A percentile compares a stretch with the other conserved stretches of the same genome.
Evolutionary conservation across 257 asterid genomes (phyloP).

Genomic region (Verbascum thapsus): DNA sequence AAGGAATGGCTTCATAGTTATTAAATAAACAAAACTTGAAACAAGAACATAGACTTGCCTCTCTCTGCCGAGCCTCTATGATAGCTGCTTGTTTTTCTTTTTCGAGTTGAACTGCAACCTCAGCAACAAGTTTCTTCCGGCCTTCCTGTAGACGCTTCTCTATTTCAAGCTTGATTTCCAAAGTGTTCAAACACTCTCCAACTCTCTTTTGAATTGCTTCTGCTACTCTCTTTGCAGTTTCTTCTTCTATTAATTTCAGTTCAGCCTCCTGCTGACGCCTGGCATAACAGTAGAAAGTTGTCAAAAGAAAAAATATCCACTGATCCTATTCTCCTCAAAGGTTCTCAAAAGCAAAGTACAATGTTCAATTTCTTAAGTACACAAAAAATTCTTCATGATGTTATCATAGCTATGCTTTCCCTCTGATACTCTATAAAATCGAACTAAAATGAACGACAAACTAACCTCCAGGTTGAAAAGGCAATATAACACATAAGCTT

Average conservation of each 20-base stretch:
- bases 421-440: conserved; percentile 35
- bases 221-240: conserved; percentile 82
- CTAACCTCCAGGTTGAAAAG: conserved; percentile 87
- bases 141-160: conserved; percentile 78
- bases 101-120: conserved; percentile 84
- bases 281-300: conserved; percentile 33
- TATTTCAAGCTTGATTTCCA: conserved; percentile 65
- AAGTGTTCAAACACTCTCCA: conserved; percentile 69
- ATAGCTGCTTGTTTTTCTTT: conserved; percentile 78
- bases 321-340: conserved; percentile 24
- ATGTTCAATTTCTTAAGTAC: conserved; percentile 14
- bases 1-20: not conserved
- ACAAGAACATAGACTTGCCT: conserved; percentile 74
- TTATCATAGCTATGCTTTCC: conserved; percentile 33
- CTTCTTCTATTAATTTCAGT: conserved; percentile 86
- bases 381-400: conserved; percentile 26
- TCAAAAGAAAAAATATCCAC: conserved; percentile 30
- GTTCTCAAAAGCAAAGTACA: conserved; percentile 29
- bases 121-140: conserved; percentile 68
- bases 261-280: conserved; percentile 98
- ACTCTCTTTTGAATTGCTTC: conserved; percentile 76
- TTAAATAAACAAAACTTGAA: conserved; percentile 20
- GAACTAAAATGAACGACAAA: conserved; percentile 65
- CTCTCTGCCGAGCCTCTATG: conserved; percentile 60
- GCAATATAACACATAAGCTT: conserved; percentile 68